Evolutionary conservation across 2,329 filamentous ascomycete species (phyloP), one percentile per base, ranked within the genome.

Genomic region (Trichoderma atrobrunneum): DNA sequence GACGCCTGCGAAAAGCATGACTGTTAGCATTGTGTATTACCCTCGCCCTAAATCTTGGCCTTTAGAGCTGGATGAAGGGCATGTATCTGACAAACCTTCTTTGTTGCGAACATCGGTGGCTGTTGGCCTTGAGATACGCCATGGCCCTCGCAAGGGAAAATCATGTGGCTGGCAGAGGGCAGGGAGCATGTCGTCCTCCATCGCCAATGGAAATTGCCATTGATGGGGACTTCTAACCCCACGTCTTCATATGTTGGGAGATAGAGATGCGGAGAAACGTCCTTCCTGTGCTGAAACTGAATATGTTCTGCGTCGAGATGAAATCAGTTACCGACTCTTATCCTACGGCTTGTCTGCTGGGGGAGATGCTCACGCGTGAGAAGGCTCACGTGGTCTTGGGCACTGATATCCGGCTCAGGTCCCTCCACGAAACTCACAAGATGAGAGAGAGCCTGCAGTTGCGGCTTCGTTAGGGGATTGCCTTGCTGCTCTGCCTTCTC

Each of bases 31-130:
- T 21, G 1, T 11, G 43, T 51, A 6, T 8, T 18, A 6, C 3
- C 16, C 36, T 51, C 26, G 18, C 16, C 21, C 59, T 61, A 12
- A n/a, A 16, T 36, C n/a, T 39, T 18, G 36, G 36, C 16, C 36
- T 14, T 24, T 3, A 24, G 14, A 21, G n/a, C n/a, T 39, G 16
- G 59, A 30, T 34, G 11, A 14, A 24, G 10, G 5, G n/a, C 28
- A 28, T 32, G 16, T 32, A 32, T 28, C 5, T n/a, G 21, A 28
- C 67, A 6, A 54, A 80, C 84, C 81, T 87, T 88, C 75, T 88
- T 88, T 30, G 76, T 80, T 12, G 77, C 71, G 67, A 88, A 89
- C 0, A 76, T 72, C 0, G 83, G 83, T 36, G 76, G 72, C 3
- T 74, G 72, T 36, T 76, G 70, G 7, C 7, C 73, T 61, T 0